These are phyloP conservation scores for Knoxia roxburghii DNA, from an alignment of 257 asterid species.

Conservation along the genomic window DNA sequence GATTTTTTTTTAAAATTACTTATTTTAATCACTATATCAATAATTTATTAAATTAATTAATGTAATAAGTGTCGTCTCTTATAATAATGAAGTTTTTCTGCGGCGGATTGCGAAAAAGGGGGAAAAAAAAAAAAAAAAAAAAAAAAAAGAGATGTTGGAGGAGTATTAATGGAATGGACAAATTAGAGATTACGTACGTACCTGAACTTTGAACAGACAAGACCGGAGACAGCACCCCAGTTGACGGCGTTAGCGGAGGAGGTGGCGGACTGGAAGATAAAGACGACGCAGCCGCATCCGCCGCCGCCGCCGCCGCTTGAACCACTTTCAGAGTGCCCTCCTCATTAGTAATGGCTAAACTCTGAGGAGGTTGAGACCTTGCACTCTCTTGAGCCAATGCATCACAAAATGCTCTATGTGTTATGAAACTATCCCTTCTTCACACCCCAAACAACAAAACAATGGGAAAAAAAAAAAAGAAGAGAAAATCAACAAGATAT, in stretches of 20 bases:
- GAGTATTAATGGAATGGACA: conserved; percentile 18
- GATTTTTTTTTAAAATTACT: too few species aligned
- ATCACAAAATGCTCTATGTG: conserved; percentile 91
- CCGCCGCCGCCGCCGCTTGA: conserved; percentile 17
- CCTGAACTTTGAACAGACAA: conserved; percentile 90
- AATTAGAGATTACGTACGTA: conserved; percentile 44
- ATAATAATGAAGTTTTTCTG: too few species aligned
- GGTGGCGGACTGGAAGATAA: conserved; percentile 65
- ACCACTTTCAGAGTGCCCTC: conserved; percentile 34
- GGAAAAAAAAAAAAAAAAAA: not conserved
- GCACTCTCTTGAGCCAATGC: conserved; percentile 83
- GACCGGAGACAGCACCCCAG: conserved; percentile 74
- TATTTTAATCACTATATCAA: too few species aligned
- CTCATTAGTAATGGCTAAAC: conserved; percentile 16
- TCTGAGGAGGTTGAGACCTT: conserved; percentile 28
- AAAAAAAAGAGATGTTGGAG: too few species aligned
- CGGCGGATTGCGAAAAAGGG: conserved; percentile 12
- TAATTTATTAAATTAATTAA: too few species aligned
- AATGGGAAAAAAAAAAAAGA: not conserved
- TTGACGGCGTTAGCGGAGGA: conserved; percentile 88
- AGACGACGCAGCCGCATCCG: too few species aligned
- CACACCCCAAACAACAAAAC: conserved; percentile 4
- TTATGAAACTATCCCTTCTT: conserved; percentile 87
- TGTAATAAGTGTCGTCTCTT: too few species aligned
- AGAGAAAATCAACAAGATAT: not conserved